Evolutionary conservation across 139 green algal species (phyloP).

Genomic region (Picochlorum sp.): DNA sequence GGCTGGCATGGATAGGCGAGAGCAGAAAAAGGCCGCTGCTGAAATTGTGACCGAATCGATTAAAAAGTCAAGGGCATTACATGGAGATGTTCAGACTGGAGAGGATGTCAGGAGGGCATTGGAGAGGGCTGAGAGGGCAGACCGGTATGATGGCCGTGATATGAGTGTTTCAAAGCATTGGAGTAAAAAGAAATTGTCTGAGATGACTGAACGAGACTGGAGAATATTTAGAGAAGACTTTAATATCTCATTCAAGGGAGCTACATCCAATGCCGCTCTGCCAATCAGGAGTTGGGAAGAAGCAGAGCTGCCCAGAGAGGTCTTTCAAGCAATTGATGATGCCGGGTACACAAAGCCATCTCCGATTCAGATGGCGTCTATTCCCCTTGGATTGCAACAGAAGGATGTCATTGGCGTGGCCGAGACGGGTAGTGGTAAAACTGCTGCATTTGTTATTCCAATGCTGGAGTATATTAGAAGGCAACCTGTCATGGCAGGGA

Average conservation of each 20-base stretch:
- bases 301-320: conserved; percentile 46
- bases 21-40: conserved; percentile 84
- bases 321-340: conserved; percentile 55
- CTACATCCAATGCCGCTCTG: conserved; percentile 23
- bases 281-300: conserved; percentile 81
- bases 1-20: conserved; percentile 83
- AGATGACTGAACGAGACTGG: conserved; percentile 98
- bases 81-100: conserved; percentile 29
- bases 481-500: conserved; percentile 80
- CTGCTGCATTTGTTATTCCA: conserved; percentile 91
- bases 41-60: conserved; percentile 53
- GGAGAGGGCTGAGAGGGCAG: conserved; percentile 40
- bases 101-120: conserved; percentile 54
- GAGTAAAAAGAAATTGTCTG: conserved; percentile 76
- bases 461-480: conserved; percentile 92
- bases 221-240: conserved; percentile 99
- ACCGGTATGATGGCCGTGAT: conserved; percentile 63
- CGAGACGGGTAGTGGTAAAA: conserved; percentile 96
- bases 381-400: conserved; percentile 83
- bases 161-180: conserved; percentile 60
- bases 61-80: conserved; percentile 14
- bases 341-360: conserved; percentile 88
- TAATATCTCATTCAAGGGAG: conserved; percentile 87
- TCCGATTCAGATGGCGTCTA: conserved; percentile 96
- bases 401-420: conserved; percentile 93